Base-by-base conservation (phyloP, 768 basidiomycete genomes). In the Mycena albidolilacea region DNA sequence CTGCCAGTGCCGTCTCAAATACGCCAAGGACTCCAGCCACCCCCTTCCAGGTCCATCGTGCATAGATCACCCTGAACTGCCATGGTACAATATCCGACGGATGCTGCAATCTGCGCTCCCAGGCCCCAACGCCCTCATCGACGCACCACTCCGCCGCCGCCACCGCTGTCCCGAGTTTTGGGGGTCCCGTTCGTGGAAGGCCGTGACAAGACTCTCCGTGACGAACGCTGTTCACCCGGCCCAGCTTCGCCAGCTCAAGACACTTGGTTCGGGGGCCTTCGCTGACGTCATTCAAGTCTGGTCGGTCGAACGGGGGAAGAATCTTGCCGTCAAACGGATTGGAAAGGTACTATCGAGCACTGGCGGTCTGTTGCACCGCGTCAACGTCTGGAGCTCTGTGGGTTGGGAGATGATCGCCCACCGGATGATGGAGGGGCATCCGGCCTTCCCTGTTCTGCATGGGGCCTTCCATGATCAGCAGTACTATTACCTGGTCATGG, bases 401-500 rank as follows among this genome's bases (percentile, higher is more conserved):
- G 4, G 21, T 7, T 54, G 8, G 8, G 71, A 72, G 50, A 30
- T 68, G 17, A 0, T 3, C 0, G 61, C 35, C 0, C 71, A 68
- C 35, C 1, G 5, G 0, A 38, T 14, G 1, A 60, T 69, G 67
- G 10, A 8, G 1, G 48, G 64, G 19, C 14, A 73, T 52, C 55
- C 62, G 1, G 67, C 67, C 5, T 68, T 73, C 48, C 71, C 67
- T 1, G 12, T 3, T 7, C 1, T 74, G 2, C 37, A 67, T 19
- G 65, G 52, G 4, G 60, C 21, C 0, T 74, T 70, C 30, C 38
- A 71, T 0, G 69, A 64, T 23, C 35, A 5, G 5, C 14, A 46
- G 0, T 0, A 39, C 8, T 62, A 23, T 9, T 70, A 58, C 38
- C 0, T 74, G 8, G 46, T 60, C 1, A 70, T 74, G 69, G 73